These are phyloP conservation scores for Vigna hirtella DNA, from an alignment of 306 rosid species.

Conservation along the genomic window DNA sequence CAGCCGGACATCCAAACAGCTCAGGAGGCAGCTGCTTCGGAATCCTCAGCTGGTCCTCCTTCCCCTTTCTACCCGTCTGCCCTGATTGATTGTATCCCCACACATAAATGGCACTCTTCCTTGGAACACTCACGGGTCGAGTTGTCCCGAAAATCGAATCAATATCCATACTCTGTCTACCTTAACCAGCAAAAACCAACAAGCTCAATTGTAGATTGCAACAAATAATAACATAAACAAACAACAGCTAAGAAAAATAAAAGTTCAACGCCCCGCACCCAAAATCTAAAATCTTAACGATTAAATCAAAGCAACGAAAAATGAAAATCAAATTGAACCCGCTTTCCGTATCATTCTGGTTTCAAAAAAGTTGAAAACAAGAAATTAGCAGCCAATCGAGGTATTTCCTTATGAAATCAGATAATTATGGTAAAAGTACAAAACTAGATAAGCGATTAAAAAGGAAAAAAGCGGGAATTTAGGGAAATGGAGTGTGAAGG, in stretches of 20 bases:
- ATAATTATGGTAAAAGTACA: not conserved
- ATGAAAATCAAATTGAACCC: not conserved
- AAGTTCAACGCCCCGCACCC: not conserved
- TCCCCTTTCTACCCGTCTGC: constrained; percentile 84
- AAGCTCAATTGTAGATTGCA: constrained; percentile 12
- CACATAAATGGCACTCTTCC: constrained; percentile 87
- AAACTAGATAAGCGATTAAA: not conserved
- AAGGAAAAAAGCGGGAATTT: constrained; percentile 17
- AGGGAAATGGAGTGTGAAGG: constrained; percentile 27
- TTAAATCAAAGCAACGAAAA: constrained; percentile 3
- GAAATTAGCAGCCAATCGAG: not conserved
- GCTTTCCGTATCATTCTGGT: not conserved
- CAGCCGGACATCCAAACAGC: constrained; percentile 83
- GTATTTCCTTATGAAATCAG: not conserved
- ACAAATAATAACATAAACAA: not conserved
- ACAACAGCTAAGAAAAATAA: constrained; percentile 7
- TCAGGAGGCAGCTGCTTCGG: constrained; percentile 82
- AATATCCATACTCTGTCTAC: constrained; percentile 58
- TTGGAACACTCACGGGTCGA: constrained; percentile 54
- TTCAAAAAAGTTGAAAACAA: not conserved
- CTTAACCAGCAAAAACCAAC: constrained; percentile 34
- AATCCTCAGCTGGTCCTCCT: constrained; percentile 77
- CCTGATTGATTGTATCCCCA: constrained; percentile 98
- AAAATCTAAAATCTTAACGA: not conserved
- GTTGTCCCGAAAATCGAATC: constrained; percentile 63